Conservation (phyloP, 2,329 filamentous ascomycete genomes). For the Colletotrichum coccodes region DNA sequence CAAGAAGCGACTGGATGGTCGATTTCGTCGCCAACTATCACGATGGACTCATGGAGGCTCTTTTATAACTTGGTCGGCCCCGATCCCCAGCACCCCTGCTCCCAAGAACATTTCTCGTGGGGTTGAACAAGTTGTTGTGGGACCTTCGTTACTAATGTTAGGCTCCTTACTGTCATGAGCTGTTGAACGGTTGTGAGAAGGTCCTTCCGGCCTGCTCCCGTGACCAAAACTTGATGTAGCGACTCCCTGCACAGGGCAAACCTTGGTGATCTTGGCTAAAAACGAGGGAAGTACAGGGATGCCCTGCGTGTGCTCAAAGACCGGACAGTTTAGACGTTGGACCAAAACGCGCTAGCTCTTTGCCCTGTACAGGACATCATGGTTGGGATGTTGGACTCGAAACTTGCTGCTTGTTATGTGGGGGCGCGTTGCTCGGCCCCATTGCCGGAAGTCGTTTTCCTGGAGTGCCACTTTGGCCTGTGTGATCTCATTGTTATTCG, state of each 20-base stretch:
- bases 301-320: slow-evolving; percentile 19
- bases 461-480: not conserved
- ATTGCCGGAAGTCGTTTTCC: not conserved
- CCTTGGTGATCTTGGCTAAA: not conserved
- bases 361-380: slow-evolving; percentile 14
- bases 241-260: slow-evolving; percentile 8
- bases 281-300: not conserved
- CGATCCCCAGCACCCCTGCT: not conserved
- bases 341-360: not conserved
- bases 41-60: not conserved
- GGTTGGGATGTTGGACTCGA: not conserved
- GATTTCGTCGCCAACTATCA: not conserved
- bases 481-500: not conserved
- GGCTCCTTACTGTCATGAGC: not conserved
- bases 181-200: slow-evolving; percentile 10
- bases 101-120: not conserved
- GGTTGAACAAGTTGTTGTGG: not conserved
- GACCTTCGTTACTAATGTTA: slow-evolving; percentile 2
- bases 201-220: slow-evolving; percentile 2
- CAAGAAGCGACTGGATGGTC: not conserved
- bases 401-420: not conserved
- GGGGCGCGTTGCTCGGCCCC: not conserved
- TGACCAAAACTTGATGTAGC: not conserved
- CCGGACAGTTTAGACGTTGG: not conserved
- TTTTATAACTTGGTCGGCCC: slow-evolving; percentile 19